Conservation (phyloP, 2,329 filamentous ascomycete genomes). For the Zasmidium cellare region DNA sequence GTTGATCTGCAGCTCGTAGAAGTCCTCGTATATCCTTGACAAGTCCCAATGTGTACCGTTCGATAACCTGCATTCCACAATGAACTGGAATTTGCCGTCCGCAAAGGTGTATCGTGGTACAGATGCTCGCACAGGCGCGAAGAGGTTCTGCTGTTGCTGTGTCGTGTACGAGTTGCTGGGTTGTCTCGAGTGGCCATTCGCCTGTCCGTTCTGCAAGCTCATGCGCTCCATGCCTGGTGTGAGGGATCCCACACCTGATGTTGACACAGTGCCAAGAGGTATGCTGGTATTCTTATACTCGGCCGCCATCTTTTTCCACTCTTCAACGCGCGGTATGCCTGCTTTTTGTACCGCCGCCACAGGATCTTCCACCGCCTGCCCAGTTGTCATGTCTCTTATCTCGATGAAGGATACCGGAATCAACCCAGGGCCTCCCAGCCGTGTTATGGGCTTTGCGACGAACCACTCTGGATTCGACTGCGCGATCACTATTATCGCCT, state of each 20-base stretch:
- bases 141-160: constrained; percentile 48
- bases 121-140: constrained; percentile 76
- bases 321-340: constrained; percentile 90
- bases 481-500: constrained; percentile 97
- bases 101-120: constrained; percentile 94
- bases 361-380: constrained; percentile 77
- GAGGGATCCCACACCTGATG: constrained; percentile 49
- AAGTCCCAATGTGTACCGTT: constrained; percentile 92
- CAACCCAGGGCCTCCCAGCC: constrained; percentile 89
- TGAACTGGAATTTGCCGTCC: constrained; percentile 98
- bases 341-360: constrained; percentile 83
- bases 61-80: constrained; percentile 87
- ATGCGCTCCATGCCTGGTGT: constrained; percentile 69
- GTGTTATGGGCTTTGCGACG: constrained; percentile 96
- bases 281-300: constrained; percentile 99
- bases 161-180: constrained; percentile 39
- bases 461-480: constrained; percentile 99
- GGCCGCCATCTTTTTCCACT: constrained; percentile 99
- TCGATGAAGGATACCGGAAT: constrained; percentile 97
- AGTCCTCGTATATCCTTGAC: constrained; percentile 94
- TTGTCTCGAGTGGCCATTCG: constrained; percentile 32
- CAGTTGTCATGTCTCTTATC: constrained; percentile 89
- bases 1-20: constrained; percentile 97
- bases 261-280: constrained; percentile 78
- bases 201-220: constrained; percentile 62